Evolutionary conservation across 805 yeast genomes (phyloP).

Genomic region (Zygosaccharomyces siamensis): DNA sequence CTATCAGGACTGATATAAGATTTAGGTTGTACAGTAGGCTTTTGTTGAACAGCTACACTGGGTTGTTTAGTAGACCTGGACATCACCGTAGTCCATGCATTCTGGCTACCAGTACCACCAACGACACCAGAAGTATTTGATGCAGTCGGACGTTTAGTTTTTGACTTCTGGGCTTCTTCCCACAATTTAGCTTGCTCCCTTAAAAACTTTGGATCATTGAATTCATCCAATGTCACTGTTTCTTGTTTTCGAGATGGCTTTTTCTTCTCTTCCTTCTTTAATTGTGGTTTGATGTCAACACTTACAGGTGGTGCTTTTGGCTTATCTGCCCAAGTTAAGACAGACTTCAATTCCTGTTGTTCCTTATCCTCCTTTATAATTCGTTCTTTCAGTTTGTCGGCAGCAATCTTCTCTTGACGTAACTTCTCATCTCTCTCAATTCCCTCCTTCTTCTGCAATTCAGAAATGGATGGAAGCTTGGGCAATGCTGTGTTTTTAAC

Average conservation of each 20-base stretch:
- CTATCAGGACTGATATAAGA: conserved; percentile 35
- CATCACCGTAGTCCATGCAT: conserved; percentile 33
- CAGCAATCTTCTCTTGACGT: conserved; percentile 16
- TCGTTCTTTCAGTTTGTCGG: conserved; percentile 22
- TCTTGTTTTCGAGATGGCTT: neutral
- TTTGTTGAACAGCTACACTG: conserved; percentile 13
- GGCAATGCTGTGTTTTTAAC: conserved; percentile 16
- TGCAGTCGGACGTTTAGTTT: conserved; percentile 51
- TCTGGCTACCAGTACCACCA: conserved; percentile 5
- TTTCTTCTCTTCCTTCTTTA: conserved; percentile 8
- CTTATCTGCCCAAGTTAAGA: conserved; percentile 31
- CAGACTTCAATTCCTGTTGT: conserved; percentile 19
- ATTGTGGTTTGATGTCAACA: conserved; percentile 21
- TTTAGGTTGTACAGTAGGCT: conserved; percentile 19
- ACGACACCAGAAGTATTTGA: conserved; percentile 47
- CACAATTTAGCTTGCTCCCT: conserved; percentile 33
- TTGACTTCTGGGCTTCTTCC: conserved; percentile 63
- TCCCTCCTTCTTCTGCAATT: conserved; percentile 20
- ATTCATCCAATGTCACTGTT: conserved; percentile 13
- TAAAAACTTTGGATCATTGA: conserved; percentile 27
- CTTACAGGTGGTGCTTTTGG: conserved; percentile 13
- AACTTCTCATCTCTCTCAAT: conserved; percentile 20
- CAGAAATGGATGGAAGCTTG: conserved; percentile 21
- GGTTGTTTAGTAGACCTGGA: conserved; percentile 27
- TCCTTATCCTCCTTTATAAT: conserved; percentile 21